Evolutionary conservation across 768 basidiomycete species (phyloP), one percentile per base, ranked within the genome.

Genomic region (Russula ochroleuca): DNA sequence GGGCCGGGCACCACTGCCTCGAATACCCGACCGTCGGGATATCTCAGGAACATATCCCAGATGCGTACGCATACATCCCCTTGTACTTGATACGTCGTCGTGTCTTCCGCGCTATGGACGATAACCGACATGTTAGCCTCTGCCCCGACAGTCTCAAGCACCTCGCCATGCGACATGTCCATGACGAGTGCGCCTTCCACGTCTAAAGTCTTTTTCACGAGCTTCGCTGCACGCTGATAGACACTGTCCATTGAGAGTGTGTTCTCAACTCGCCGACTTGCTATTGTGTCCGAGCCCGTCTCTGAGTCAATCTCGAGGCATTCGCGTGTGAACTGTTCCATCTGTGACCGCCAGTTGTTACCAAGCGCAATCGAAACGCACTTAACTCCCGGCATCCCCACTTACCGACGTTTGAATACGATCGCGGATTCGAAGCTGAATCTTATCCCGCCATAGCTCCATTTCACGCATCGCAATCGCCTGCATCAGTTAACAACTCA

Each of bases 381-480:
- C n/a, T 8, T 21, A 53, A 35, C 25, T 28, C 11, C 38, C 25
- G 25, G 35, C 25, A 21, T 31, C 37, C 19, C 3, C 15, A 55
- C 86, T 69, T 71, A 86, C 90, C 49, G 95, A 96, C 64, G 79
- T 92, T 70, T 98, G 95, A 35, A 97, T 96, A 50, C 87, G 85
- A 69, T 95, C 94, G 51, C 94, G 84, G 68, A 95, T 88, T 40
- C 92, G 83, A 17, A 96, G 78, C 76, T 95, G 94, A 57, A 95
- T 93, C 90, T 97, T 96, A 73, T 97, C 94, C 63, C 88, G 79
- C 94, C 94, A 97, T 2, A 97, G 78, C 72, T 97, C 95, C 86
- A 98, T 85, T 74, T 98, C 95, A 40, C 95, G 84, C 88, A 97
- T 92, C 19, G 88, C 87, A 61, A 98, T 87, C 2, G 91, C 92